Evolutionary conservation across 495 filamentous ascomycete genomes (phyloP).

Genomic region (Parmelia sp.): DNA sequence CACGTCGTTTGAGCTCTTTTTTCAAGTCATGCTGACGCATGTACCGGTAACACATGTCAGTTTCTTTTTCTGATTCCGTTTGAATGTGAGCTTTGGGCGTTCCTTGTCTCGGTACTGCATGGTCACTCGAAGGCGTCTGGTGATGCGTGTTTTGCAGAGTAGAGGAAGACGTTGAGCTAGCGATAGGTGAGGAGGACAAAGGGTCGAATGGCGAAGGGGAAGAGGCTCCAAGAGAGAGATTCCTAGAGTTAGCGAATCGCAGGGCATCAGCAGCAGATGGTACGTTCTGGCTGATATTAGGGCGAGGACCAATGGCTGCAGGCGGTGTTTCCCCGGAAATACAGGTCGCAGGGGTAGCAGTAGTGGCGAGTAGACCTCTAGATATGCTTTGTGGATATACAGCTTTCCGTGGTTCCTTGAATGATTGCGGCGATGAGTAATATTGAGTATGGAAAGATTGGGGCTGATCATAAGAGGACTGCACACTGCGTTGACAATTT

Average conservation of each 20-base stretch:
- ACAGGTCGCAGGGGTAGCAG: background rate
- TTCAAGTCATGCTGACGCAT: background rate
- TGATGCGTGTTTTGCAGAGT: background rate
- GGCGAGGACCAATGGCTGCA: background rate
- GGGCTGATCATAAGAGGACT: background rate
- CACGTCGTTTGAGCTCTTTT: background rate
- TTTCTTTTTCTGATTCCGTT: background rate
- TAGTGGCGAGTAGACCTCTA: background rate
- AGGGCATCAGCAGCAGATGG: background rate
- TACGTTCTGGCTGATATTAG: background rate
- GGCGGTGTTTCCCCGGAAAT: background rate
- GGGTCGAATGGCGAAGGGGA: background rate
- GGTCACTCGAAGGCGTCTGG: background rate
- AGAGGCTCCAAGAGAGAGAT: background rate
- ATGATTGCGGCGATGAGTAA: background rate
- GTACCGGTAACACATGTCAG: background rate
- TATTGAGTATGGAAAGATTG: background rate
- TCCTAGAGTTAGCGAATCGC: background rate
- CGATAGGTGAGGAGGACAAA: background rate
- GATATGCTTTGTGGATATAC: background rate
- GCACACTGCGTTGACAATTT: background rate
- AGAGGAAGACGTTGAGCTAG: background rate
- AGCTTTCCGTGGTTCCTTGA: background rate
- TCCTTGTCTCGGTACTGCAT: background rate
- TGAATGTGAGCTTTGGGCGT: background rate